A percentile compares a stretch with the other conserved stretches of the same genome.
Conservation (phyloP, 2,329 filamentous ascomycete species). For the Aspergillus sp. region DNA sequence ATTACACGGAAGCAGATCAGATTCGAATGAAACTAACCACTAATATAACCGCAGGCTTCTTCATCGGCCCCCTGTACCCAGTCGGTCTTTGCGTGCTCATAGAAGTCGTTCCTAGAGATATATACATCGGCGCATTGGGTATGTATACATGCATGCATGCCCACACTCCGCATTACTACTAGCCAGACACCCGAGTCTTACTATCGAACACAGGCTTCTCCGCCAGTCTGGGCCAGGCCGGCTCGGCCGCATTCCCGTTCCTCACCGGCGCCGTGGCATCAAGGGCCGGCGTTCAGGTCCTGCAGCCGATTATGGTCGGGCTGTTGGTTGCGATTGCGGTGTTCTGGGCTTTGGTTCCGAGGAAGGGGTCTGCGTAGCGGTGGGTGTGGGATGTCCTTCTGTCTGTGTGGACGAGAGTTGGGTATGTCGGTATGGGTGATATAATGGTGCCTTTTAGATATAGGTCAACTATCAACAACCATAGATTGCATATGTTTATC, state of each 20-base stretch:
- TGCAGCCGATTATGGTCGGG: constrained; percentile 18
- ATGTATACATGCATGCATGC: constrained; percentile 1
- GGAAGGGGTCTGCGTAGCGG: not conserved
- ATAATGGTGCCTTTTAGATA: too few species aligned
- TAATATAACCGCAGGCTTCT: constrained; percentile 11
- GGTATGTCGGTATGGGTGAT: too few species aligned
- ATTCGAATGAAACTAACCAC: not conserved
- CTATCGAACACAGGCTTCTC: constrained; percentile 11
- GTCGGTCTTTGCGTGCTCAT: constrained; percentile 16
- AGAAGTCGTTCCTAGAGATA: constrained; percentile 13
- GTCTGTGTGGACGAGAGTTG: too few species aligned
- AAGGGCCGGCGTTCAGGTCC: constrained; percentile 12
- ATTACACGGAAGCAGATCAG: not conserved
- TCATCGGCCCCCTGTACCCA: constrained; percentile 18
- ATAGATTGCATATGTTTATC: too few species aligned
- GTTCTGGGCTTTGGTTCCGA: constrained; percentile 15
- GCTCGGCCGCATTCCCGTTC: constrained; percentile 16
- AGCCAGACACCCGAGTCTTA: too few species aligned
- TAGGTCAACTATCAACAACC: too few species aligned
- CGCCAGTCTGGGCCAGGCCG: constrained; percentile 15
- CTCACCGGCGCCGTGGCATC: constrained; percentile 16
- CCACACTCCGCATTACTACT: too few species aligned
- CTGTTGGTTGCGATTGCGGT: constrained; percentile 13
- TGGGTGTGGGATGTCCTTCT: too few species aligned
- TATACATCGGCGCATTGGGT: constrained; percentile 17